Percentiles rank a stretch among this genome's conserved stretches.
These are phyloP conservation scores for Boletus patriciae DNA, from an alignment of 768 basidiomycete genomes.

Conservation along the genomic window DNA sequence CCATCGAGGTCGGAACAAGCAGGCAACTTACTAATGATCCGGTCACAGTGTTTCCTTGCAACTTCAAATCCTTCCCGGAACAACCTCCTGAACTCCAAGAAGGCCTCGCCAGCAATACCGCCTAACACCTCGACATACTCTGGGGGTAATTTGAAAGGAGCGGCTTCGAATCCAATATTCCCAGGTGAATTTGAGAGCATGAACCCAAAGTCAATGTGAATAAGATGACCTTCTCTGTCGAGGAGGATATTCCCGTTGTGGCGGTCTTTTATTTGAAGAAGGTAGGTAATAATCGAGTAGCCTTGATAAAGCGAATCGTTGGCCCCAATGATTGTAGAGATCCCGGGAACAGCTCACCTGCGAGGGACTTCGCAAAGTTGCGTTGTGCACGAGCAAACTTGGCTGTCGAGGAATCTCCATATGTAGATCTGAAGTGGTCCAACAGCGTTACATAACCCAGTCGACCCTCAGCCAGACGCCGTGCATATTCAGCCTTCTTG, in stretches of 20 bases:
- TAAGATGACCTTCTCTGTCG: conserved; percentile 91
- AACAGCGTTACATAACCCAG: conserved; percentile 85
- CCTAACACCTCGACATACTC: conserved; percentile 98
- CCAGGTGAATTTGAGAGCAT: conserved; percentile 97
- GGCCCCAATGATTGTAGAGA: neutral
- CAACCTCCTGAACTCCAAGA: conserved; percentile 78
- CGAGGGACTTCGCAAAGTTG: conserved; percentile 91
- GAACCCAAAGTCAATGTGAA: conserved; percentile 99
- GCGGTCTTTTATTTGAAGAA: conserved; percentile 96
- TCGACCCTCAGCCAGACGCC: conserved; percentile 74
- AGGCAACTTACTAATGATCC: conserved; percentile 76
- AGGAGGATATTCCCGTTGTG: conserved; percentile 98
- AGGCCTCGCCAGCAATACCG: conserved; percentile 73
- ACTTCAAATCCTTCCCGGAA: conserved; percentile 95
- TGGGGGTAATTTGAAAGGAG: conserved; percentile 93
- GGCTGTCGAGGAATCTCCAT: conserved; percentile 83
- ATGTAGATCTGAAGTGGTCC: conserved; percentile 90
- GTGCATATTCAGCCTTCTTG: conserved; percentile 97
- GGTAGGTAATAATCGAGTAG: conserved; percentile 94
- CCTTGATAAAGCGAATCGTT: conserved; percentile 43
- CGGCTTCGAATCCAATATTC: conserved; percentile 98
- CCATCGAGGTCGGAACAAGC: neutral
- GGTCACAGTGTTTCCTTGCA: conserved; percentile 92
- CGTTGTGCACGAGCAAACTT: conserved; percentile 88
- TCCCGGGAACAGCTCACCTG: conserved; percentile 46